A percentile compares a stretch with the other conserved stretches of the same genome.
Conservation (phyloP, 495 filamentous ascomycete species). For the Pseudoneurospora amorphoporcata region DNA sequence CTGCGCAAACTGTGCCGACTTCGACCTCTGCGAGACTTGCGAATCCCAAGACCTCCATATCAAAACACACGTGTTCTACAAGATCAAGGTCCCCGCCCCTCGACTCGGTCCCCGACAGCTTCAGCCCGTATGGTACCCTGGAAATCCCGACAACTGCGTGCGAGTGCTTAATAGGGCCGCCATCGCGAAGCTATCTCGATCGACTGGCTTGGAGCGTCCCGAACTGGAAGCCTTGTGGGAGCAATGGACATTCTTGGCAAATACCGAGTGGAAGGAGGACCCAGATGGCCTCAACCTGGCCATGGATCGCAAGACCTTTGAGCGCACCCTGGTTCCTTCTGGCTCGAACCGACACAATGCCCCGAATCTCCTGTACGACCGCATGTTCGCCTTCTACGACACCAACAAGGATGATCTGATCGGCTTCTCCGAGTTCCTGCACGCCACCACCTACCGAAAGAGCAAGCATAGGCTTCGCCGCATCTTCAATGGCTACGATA, state of each 20-base stretch:
- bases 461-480: constrained; percentile 62
- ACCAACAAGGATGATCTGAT: constrained; percentile 79
- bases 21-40: constrained; percentile 82
- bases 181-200: constrained; percentile 53
- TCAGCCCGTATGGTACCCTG: constrained; percentile 81
- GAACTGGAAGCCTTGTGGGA: constrained; percentile 92
- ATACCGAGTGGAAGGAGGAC: constrained; percentile 73
- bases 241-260: constrained; percentile 88
- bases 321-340: constrained; percentile 77
- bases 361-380: constrained; percentile 86
- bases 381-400: constrained; percentile 95
- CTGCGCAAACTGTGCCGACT: constrained; percentile 87
- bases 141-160: constrained; percentile 56
- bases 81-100: constrained; percentile 46
- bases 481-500: constrained; percentile 84
- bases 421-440: constrained; percentile 86
- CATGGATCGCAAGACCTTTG: constrained; percentile 85
- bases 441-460: constrained; percentile 71
- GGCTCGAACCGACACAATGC: constrained; percentile 62
- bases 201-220: constrained; percentile 67
- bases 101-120: constrained; percentile 45
- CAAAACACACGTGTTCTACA: constrained; percentile 94
- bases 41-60: constrained; percentile 75
- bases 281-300: constrained; percentile 66
- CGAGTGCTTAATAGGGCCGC: constrained; percentile 53